Base-by-base conservation (phyloP, 352 stramenopile genomes). In the Globisporangium parvum region DNA sequence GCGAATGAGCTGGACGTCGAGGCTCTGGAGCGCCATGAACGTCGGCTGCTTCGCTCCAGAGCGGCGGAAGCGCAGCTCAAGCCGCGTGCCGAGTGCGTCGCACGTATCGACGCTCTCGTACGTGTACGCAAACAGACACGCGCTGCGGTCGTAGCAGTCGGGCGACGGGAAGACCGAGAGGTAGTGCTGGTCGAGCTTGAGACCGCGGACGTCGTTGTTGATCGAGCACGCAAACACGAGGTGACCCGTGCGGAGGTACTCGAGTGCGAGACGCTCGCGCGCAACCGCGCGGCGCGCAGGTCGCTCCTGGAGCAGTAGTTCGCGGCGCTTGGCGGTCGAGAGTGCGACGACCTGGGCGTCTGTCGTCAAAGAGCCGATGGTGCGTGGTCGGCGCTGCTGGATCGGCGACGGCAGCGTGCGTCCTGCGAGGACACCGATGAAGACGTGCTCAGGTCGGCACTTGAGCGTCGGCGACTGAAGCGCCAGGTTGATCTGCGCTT, bases 151-250 rank as follows among this genome's bases (percentile, higher is more conserved):
- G 41, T 71, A 63, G 33, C 66, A 80, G 35, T 89, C 73, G 0
- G 75, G 67, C 0, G 76, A 78, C 4, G 77, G 77, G 31, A 81
- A 87, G 20, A 87, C 70, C 4, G 62, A 75, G n/a, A 88, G 57
- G 50, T 76, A 71, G 14, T 65, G 62, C 54, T 66, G 31, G 24
- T 80, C 73, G 4, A 88, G 67, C 33, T 81, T 80, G 44, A 87
- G 55, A 4, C 75, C 75, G 5, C 77, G 69, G 15, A 78, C 28
- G 21, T 88, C 77, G 5, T 64, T 67, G 24, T 70, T 79, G 53
- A 87, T 85, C 2, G 66, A 83, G 65, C 75, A 89, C 3, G 71
- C 69, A 50, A 91, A 91, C 15, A 63, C 62, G 11, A 91, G 46
- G 47, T 57, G 62, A 2, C 78, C 77, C 4, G 49, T 63, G 20